Evolutionary conservation across 2,329 filamentous ascomycete genomes (phyloP).

Genomic region (Claviceps africana): DNA sequence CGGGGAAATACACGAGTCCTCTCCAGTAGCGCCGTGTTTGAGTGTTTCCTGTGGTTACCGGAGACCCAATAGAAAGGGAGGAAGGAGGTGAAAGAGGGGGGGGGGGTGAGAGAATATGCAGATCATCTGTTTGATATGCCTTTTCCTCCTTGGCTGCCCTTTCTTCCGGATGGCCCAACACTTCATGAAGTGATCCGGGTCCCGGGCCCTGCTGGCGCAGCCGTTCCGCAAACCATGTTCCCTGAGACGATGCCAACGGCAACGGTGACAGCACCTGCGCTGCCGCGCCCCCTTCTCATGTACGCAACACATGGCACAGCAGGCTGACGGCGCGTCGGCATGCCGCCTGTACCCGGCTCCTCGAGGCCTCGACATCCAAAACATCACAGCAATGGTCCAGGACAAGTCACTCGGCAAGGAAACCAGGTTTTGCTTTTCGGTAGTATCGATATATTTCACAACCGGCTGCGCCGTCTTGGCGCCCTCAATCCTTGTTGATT

Average conservation of each 20-base stretch:
- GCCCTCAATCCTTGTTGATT: conserved; percentile 39
- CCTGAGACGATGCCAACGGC: neutral
- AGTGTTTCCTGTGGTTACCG: neutral
- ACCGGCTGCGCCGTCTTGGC: neutral
- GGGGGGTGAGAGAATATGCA: neutral
- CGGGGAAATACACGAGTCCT: neutral
- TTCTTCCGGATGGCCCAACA: neutral
- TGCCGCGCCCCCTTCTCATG: neutral
- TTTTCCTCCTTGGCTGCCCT: neutral
- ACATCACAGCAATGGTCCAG: neutral
- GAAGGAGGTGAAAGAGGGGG: no score
- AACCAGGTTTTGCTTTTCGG: neutral
- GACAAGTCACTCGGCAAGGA: neutral
- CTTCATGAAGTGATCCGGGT: neutral
- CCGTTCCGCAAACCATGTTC: neutral
- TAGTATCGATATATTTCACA: conserved; percentile 1
- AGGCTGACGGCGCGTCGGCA: neutral
- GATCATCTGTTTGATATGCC: conserved; percentile 1
- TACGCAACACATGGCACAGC: neutral
- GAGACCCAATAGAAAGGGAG: neutral
- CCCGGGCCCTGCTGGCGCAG: neutral
- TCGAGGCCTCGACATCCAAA: neutral
- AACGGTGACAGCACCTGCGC: neutral
- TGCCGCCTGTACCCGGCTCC: neutral
- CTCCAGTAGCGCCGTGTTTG: conserved; percentile 1